Conservation (phyloP, 768 basidiomycete species). For the Mrakia hoshinonis region DNA sequence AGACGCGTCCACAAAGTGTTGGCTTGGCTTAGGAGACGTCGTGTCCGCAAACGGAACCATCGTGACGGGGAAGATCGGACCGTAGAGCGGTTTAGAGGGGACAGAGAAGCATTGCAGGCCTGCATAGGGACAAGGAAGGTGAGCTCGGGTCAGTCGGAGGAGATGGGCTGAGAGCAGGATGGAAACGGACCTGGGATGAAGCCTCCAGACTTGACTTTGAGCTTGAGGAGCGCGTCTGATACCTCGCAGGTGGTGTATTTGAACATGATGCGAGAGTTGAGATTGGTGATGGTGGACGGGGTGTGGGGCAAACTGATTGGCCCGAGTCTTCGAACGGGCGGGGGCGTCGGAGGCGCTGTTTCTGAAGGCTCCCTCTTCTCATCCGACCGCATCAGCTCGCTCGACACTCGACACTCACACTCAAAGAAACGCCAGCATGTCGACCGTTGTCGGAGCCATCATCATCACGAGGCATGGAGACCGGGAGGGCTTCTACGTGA, state of each 20-base stretch:
- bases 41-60: background rate
- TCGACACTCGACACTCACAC: background rate
- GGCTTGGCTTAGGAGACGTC: background rate
- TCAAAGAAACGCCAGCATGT: background rate
- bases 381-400: background rate
- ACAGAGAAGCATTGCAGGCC: constrained; percentile 21
- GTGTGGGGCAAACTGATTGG: too few species aligned
- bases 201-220: background rate
- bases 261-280: background rate
- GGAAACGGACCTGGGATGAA: constrained; percentile 27
- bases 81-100: background rate
- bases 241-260: constrained; percentile 24
- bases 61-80: constrained; percentile 17
- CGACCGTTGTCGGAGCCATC: constrained; percentile 28
- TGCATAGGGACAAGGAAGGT: background rate
- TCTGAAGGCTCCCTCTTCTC: background rate
- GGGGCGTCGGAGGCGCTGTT: background rate
- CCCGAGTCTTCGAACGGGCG: background rate
- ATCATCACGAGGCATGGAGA: constrained; percentile 30
- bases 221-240: constrained; percentile 25
- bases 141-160: too few species aligned
- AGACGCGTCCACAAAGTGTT: constrained; percentile 20
- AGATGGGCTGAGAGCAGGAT: background rate
- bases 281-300: background rate
- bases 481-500: constrained; percentile 15